Percentiles rank a stretch among this genome's conserved stretches.
These are phyloP conservation scores for Starmerella cellae DNA, from an alignment of 805 yeast genomes.

Conservation along the genomic window DNA sequence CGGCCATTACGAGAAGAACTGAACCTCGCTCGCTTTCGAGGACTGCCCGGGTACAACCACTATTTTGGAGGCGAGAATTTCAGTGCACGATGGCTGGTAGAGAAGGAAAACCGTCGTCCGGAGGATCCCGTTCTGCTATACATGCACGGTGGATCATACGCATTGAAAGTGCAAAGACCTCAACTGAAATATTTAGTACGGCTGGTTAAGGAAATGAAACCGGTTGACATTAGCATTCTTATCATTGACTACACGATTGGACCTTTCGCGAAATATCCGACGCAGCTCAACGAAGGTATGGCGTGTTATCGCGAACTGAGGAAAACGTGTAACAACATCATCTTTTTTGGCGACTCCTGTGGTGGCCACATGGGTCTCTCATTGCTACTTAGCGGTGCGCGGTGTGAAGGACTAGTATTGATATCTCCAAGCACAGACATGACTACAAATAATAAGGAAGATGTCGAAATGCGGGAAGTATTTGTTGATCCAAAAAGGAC, in stretches of 20 bases:
- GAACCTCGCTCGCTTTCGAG: conserved; percentile 1
- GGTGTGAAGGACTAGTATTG: conserved; percentile 10
- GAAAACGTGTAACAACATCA: conserved; percentile 17
- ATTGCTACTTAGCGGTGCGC: conserved; percentile 7
- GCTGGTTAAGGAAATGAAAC: conserved; percentile 8
- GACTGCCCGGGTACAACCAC: conserved; percentile 16
- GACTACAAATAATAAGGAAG: conserved; percentile 7
- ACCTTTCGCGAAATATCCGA: conserved; percentile 21
- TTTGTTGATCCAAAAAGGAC: conserved; percentile 5
- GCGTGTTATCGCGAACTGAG: conserved; percentile 18
- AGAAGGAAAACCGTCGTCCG: conserved; percentile 18
- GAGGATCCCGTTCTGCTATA: conserved; percentile 22
- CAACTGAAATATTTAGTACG: conserved; percentile 16
- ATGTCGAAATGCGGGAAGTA: conserved; percentile 10
- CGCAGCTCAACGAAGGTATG: conserved; percentile 22
- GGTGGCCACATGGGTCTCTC: conserved; percentile 25
- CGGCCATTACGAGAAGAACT: conserved; percentile 18
- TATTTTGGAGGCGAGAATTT: conserved; percentile 15
- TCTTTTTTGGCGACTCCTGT: conserved; percentile 27
- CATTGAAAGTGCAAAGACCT: conserved; percentile 14
- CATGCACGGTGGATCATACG: conserved; percentile 24
- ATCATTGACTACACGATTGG: conserved; percentile 25
- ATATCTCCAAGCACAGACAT: conserved; percentile 19
- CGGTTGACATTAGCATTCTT: conserved; percentile 19
- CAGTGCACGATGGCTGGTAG: conserved; percentile 22